Base-by-base conservation (phyloP, 352 stramenopile species). In the Phytophthora megakarya region DNA sequence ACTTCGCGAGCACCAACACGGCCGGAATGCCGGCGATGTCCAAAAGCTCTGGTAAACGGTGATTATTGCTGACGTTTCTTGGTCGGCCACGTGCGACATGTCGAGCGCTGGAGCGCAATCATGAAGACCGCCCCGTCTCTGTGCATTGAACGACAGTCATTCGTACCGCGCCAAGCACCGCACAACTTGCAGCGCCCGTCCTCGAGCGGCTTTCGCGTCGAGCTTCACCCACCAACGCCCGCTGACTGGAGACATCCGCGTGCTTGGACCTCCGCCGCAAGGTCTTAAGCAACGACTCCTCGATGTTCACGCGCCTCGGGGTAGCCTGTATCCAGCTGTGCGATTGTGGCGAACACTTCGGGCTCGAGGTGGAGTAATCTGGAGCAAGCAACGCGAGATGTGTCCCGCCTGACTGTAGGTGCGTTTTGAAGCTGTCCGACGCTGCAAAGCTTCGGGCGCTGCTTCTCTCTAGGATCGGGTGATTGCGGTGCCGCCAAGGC, bases 111-210 rank as follows among this genome's bases (percentile, higher is more conserved):
- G 48, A 51, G 63, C 56, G 56, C 42, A 62, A 62, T 57, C 56
- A 49, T 37, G 53, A 49, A 60, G 10, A 25, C 19, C 35, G 11
- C 1, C 28, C 35, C 32, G 33, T 38, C 43, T 38, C n/a, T 59
- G 37, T 23, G 2, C 18, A 26, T 26, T 48, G 38, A 48, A 28
- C 19, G 35, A 44, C 62, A 30, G 55, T 66, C 56, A 70, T 66
- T 61, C 55, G 54, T 61, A 67, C 63, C 61, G 52, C 63, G 38
- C 43, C 15, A 58, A 37, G 61, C 61, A 68, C 61, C 61, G 52
- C 61, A 67, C 60, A 33, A 21, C 13, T 45, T 44, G 49, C 49
- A 18, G 49, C 28, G 26, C 45, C 38, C n/a, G n/a, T 37, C 7
- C n/a, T 7, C 19, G 7, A 23, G 25, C 32, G 9, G 30, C 21